Evolutionary conservation across 495 filamentous ascomycete genomes (phyloP).

Genomic region (Aspergillus affinis): DNA sequence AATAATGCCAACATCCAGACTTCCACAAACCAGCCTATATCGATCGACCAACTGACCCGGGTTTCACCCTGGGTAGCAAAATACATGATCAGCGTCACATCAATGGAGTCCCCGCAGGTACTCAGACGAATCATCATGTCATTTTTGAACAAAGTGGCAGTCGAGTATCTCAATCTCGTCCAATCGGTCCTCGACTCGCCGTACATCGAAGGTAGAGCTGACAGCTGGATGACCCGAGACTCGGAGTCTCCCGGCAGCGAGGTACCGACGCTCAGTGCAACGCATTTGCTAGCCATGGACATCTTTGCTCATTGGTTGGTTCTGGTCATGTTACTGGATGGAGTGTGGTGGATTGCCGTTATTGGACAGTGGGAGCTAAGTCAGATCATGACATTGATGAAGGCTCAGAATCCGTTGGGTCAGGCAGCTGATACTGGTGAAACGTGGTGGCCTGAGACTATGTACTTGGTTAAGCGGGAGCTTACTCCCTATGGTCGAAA

Average conservation of each 20-base stretch:
- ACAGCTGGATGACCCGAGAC: slow-evolving; percentile 5
- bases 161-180: slow-evolving; percentile 23
- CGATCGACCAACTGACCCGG: slow-evolving; percentile 5
- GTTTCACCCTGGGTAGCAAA: slow-evolving; percentile 29
- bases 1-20: not conserved
- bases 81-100: slow-evolving; percentile 32
- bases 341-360: slow-evolving; percentile 46
- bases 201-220: slow-evolving; percentile 1
- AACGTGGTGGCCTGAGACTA: slow-evolving; percentile 35
- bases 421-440: slow-evolving; percentile 14
- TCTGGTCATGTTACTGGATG: slow-evolving; percentile 40
- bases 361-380: slow-evolving; percentile 33
- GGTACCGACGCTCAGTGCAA: slow-evolving; percentile 17
- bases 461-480: slow-evolving; percentile 25
- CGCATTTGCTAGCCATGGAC: slow-evolving; percentile 37
- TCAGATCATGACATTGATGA: slow-evolving; percentile 26
- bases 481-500: slow-evolving; percentile 6
- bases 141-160: slow-evolving; percentile 28
- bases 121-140: slow-evolving; percentile 34
- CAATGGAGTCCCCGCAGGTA: slow-evolving; percentile 24
- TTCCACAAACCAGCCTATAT: not conserved
- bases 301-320: slow-evolving; percentile 48
- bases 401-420: slow-evolving; percentile 8
- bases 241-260: slow-evolving; percentile 1
- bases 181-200: slow-evolving; percentile 24